Evolutionary conservation across 2,329 filamentous ascomycete species (phyloP).

Genomic region (Sporothrix dimorphospora): DNA sequence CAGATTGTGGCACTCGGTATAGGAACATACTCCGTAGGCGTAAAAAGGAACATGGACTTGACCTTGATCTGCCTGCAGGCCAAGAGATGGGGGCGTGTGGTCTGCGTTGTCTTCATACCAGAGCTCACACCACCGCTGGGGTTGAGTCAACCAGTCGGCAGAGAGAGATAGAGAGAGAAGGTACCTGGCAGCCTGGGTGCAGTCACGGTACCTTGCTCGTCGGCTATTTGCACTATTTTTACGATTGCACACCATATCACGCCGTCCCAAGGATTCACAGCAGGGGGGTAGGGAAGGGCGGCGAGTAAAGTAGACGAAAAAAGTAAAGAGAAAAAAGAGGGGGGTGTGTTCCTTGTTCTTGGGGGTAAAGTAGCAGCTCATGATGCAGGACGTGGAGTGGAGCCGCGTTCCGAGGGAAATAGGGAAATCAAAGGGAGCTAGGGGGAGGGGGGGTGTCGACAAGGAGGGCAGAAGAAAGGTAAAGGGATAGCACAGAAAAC

Average conservation of each 20-base stretch:
- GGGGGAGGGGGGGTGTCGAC: background rate
- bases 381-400: background rate
- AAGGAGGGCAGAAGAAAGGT: background rate
- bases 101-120: conserved; percentile 9
- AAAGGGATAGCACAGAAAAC: background rate
- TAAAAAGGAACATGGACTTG: too few relatives aligned
- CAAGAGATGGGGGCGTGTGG: background rate
- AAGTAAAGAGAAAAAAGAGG: background rate
- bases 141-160: background rate
- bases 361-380: background rate
- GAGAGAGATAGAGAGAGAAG: background rate
- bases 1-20: background rate
- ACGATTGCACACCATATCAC: background rate
- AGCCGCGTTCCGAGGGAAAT: too few relatives aligned
- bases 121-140: background rate
- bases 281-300: conserved; percentile 14
- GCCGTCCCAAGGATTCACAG: background rate
- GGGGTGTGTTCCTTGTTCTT: too few relatives aligned
- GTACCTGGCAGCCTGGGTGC: too few relatives aligned
- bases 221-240: background rate
- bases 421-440: background rate
- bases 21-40: background rate
- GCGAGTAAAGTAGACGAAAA: background rate
- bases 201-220: too few relatives aligned
- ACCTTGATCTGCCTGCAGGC: too few relatives aligned